A percentile compares a stretch with the other conserved stretches of the same genome.
phyloP scores from a whole-genome alignment of 2,329 filamentous ascomycete genomes.

The Botrytis fabae region DNA sequence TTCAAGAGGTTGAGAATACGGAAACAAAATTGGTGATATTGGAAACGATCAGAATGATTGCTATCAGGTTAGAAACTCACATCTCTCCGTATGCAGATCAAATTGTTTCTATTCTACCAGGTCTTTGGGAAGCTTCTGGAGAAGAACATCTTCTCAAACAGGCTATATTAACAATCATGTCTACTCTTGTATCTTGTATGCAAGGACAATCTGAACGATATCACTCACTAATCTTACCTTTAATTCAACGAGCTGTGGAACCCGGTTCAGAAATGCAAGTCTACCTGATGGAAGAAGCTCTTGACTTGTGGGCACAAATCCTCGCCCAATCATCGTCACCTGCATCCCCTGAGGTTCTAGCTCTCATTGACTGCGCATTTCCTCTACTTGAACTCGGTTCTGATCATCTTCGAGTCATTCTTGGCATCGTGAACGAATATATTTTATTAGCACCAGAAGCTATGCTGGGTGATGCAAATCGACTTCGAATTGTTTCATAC shows the following conservation, averaged over 20 bases:
- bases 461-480: constrained; percentile 58
- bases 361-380: constrained; percentile 62
- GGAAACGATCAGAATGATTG: constrained; percentile 79
- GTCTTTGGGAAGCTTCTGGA: constrained; percentile 80
- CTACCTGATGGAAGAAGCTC: constrained; percentile 86
- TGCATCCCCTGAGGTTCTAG: constrained; percentile 60
- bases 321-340: constrained; percentile 65
- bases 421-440: constrained; percentile 69
- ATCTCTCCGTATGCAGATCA: constrained; percentile 70
- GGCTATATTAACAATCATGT: constrained; percentile 81
- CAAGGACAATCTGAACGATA: constrained; percentile 75
- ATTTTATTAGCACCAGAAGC: constrained; percentile 68
- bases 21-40: constrained; percentile 91
- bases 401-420: constrained; percentile 60
- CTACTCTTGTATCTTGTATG: constrained; percentile 83
- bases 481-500: constrained; percentile 51
- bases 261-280: constrained; percentile 72
- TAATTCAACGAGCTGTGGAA: constrained; percentile 78
- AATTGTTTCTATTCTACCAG: constrained; percentile 77
- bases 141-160: constrained; percentile 89
- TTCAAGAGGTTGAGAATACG: constrained; percentile 75
- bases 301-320: constrained; percentile 85
- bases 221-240: constrained; percentile 75
- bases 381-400: constrained; percentile 67
- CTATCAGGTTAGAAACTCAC: constrained; percentile 76